A percentile compares a stretch with the other conserved stretches of the same genome.
Evolutionary conservation across 2,329 filamentous ascomycete species (phyloP).

Genomic region (Fusarium sp.): DNA sequence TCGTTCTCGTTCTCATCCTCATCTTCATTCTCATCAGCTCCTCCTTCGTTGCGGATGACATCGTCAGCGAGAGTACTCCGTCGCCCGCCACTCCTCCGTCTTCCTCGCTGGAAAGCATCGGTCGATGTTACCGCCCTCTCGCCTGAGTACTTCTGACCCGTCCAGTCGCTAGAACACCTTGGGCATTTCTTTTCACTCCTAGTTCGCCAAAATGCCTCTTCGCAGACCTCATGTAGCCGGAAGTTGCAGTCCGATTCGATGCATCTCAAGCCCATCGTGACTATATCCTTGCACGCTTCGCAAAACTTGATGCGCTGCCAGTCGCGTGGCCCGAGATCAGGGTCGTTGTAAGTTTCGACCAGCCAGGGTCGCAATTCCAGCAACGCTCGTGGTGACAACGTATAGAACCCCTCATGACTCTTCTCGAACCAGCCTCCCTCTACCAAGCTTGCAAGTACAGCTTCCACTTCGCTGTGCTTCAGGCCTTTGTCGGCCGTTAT

Average conservation of each 20-base stretch:
- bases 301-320: constrained; percentile 86
- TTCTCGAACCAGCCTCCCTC: constrained; percentile 86
- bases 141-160: constrained; percentile 60
- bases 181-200: constrained; percentile 71
- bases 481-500: constrained; percentile 63
- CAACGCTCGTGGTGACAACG: constrained; percentile 77
- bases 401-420: constrained; percentile 76
- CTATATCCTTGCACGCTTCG: constrained; percentile 86
- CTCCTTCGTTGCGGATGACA: constrained; percentile 45
- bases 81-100: constrained; percentile 47
- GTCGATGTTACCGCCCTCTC: constrained; percentile 65
- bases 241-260: constrained; percentile 70
- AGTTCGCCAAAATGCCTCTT: constrained; percentile 75
- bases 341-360: constrained; percentile 88
- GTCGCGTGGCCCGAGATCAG: constrained; percentile 65
- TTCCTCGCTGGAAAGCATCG: constrained; percentile 57
- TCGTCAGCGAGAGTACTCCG: constrained; percentile 50
- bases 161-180: constrained; percentile 63
- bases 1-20: constrained; percentile 35
- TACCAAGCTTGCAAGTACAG: constrained; percentile 73
- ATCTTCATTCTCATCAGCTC: constrained; percentile 40
- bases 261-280: constrained; percentile 86
- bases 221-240: constrained; percentile 80
- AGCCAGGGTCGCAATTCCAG: constrained; percentile 89
- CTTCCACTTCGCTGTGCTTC: constrained; percentile 80